A percentile compares a stretch with the other conserved stretches of the same genome.
These are phyloP conservation scores for Pichia sp. DNA, from an alignment of 1,139 yeast genomes.

Conservation along the genomic window DNA sequence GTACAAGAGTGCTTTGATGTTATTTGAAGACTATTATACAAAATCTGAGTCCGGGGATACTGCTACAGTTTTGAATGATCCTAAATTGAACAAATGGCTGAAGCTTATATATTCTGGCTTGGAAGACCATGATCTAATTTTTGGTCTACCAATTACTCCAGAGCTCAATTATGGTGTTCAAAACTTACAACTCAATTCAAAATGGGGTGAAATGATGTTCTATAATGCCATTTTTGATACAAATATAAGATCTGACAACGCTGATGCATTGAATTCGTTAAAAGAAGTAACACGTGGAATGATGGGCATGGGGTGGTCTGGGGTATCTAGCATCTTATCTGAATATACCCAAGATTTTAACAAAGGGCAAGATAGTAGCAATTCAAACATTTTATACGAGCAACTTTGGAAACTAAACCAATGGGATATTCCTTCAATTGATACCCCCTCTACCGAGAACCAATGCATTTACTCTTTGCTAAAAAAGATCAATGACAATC, in stretches of 20 bases:
- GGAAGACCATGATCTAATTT: conserved; percentile 53
- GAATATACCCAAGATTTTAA: conserved; percentile 15
- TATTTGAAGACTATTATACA: conserved; percentile 45
- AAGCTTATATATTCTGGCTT: conserved; percentile 40
- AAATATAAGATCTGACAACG: conserved; percentile 19
- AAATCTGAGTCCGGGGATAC: conserved; percentile 6
- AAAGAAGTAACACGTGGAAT: conserved; percentile 33
- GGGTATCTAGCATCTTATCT: conserved; percentile 35
- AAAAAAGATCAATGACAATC: conserved; percentile 35
- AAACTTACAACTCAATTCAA: conserved; percentile 33
- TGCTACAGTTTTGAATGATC: conserved; percentile 9
- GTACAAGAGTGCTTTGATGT: conserved; percentile 42
- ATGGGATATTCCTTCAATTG: conserved; percentile 58
- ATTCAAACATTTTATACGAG: too few relatives aligned
- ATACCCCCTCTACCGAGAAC: conserved; percentile 30
- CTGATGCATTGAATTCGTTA: conserved; percentile 2
- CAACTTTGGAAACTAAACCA: conserved; percentile 66
- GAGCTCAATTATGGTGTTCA: conserved; percentile 45
- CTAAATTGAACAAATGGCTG: conserved; percentile 24
- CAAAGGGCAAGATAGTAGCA: conserved; percentile 2
- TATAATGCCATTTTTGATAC: conserved; percentile 54
- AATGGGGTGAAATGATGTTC: conserved; percentile 39
- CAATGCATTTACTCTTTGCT: conserved; percentile 42
- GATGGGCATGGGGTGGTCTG: conserved; percentile 40
- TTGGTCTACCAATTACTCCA: conserved; percentile 56